A percentile compares a stretch with the other conserved stretches of the same genome.
These are phyloP conservation scores for Dactylellina sp. DNA, from an alignment of 2,329 filamentous ascomycete species.

Conservation along the genomic window DNA sequence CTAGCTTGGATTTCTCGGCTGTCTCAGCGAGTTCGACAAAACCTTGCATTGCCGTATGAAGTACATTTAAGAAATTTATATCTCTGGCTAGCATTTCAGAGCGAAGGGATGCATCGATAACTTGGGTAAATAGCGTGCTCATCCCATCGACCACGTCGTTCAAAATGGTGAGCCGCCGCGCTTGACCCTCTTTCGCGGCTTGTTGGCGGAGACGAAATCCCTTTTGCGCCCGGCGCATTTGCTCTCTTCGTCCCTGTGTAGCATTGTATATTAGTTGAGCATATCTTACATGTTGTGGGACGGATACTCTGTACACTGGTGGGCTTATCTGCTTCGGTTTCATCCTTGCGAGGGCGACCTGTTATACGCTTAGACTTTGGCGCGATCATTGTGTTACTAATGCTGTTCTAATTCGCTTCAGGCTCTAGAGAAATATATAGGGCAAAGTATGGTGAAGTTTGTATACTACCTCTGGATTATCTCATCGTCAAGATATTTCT, in stretches of 20 bases:
- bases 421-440: too few relatives aligned
- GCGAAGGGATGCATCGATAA: constrained; percentile 10
- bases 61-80: background rate
- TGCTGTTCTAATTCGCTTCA: background rate
- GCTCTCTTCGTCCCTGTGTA: constrained; percentile 20
- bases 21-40: constrained; percentile 13
- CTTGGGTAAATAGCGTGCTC: constrained; percentile 5
- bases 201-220: constrained; percentile 22
- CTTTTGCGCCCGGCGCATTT: constrained; percentile 20
- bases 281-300: background rate
- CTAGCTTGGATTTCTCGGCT: background rate
- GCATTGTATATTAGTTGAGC: background rate
- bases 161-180: background rate
- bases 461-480: too few relatives aligned
- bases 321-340: background rate
- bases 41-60: constrained; percentile 4
- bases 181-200: constrained; percentile 4
- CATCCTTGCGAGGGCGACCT: constrained; percentile 17
- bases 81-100: background rate
- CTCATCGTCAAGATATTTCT: too few relatives aligned
- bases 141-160: constrained; percentile 12
- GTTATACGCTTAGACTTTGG: constrained; percentile 7
- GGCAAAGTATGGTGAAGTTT: too few relatives aligned
- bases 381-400: background rate
- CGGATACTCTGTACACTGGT: background rate